Base-by-base conservation (phyloP, 2,329 filamentous ascomycete species). In the Trichophyton simii region DNA sequence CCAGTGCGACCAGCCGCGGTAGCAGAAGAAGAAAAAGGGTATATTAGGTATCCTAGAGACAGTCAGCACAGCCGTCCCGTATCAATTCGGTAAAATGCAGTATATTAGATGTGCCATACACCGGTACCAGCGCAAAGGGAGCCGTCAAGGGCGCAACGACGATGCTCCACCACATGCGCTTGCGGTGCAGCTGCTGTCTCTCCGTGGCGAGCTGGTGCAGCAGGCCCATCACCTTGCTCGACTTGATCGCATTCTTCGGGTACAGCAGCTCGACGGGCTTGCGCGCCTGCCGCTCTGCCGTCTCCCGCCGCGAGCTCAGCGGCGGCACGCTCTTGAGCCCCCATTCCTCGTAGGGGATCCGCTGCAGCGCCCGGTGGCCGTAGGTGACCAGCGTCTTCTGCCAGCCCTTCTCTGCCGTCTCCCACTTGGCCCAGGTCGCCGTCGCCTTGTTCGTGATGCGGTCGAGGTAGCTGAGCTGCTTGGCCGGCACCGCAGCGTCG, bases 311-410 rank as follows among this genome's bases (percentile, higher is more conserved):
- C 62, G 83, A 78, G 48, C 85, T 89, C 67, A 95, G 79, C 22
- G 91, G 87, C 52, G 94, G 94, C 59, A 99, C 86, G 41, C 90
- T 95, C 77, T 97, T 97, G 67, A 99, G 80, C 0, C 89, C 91
- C 94, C 94, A 99, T 86, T 99, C 94, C 76, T 97, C 89, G 72
- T 89, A 96, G 2, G 94, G 89, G 69, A 99, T 95, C 65, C 89
- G 84, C 68, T 89, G 86, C 64, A 99, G 83, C 15, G 89, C 84
- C 57, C 84, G 79, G 76, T 99, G 96, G 61, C 94, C 94, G 73
- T 92, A 95, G 63, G 82, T 80, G 59, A 94, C 92, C 20, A 96
- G 81, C 67, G 84, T 84, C 71, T 87, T 90, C 79, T 96, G 90
- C 94, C 94, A 97, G 60, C 89, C 88, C 52, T 80, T 80, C 18